phyloP scores from a whole-genome alignment of 139 green algal genomes.

The Chlamydomonas sp. region DNA sequence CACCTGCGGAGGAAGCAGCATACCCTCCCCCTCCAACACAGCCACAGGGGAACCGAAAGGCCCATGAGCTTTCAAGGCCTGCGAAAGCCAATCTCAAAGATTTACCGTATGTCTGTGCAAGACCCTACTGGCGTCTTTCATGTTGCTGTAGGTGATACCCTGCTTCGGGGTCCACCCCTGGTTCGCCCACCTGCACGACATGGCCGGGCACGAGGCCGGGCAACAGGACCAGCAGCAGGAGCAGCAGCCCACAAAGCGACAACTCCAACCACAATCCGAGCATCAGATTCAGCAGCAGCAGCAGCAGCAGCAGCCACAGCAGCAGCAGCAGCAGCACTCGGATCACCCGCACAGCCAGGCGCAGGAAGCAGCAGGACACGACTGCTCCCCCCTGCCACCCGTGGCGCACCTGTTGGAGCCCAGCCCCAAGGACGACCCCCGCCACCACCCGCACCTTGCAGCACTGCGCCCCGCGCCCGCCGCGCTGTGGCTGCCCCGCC shows the following conservation, averaged over 20 bases:
- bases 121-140: not conserved
- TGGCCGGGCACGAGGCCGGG: not conserved
- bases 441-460: not conserved
- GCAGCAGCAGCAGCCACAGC: too few species aligned
- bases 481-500: slow-evolving; percentile 27
- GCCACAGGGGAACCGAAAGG: not conserved
- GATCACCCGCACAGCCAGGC: too few species aligned
- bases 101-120: too few species aligned
- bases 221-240: too few species aligned
- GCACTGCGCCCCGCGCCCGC: not conserved
- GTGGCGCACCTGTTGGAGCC: not conserved
- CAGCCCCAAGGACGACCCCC: slow-evolving; percentile 17
- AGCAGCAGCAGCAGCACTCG: too few species aligned
- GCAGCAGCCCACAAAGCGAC: too few species aligned
- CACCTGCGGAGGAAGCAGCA: not conserved
- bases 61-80: not conserved
- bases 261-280: too few species aligned
- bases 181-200: slow-evolving; percentile 51
- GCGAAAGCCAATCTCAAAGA: not conserved
- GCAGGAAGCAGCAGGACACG: too few species aligned
- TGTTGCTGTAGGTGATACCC: slow-evolving; percentile 44
- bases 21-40: not conserved
- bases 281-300: too few species aligned
- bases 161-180: slow-evolving; percentile 69
- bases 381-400: not conserved